Base-by-base conservation (phyloP, 2,329 filamentous ascomycete genomes). In the Penicillium brasilianum region DNA sequence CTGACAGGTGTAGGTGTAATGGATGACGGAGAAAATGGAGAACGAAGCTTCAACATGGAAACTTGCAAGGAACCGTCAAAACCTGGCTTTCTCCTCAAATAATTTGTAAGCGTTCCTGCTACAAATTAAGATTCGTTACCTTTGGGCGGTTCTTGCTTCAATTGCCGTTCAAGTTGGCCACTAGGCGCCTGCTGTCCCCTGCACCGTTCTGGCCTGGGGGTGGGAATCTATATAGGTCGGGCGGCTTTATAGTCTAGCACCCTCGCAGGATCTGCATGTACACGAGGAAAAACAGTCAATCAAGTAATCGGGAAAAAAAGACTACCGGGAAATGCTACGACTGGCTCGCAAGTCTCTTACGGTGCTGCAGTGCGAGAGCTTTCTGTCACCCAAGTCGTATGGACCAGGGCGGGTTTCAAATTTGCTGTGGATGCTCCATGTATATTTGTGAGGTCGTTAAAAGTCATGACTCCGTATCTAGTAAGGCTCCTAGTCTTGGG, bases 401-500 rank as follows among this genome's bases (percentile, higher is more conserved):
- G 60, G 54, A 57, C 57, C 59, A 65, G 60, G 65, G 55, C 57
- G 37, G 18, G 37, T 59, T 66, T 49, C 16, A 49, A 57, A 57
- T 46, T 46, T n/a, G 43, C 16, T 34, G 16, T 14, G 8, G 22
- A 18, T 51, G 16, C 28, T 44, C 39, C n/a, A 55, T 46, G 11
- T 48, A 30, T 18, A n/a, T 41, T 37, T 41, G 20, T 54, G 25
- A 56, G 56, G 50, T 65, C 57, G 37, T 76, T 66, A 76, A 18
- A 54, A 63, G 70, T 74, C 73, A 77, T 74, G 58, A 43, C 25
- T 57, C 58, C 50, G 54, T 51, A 28, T 78, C 76, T 61, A 81
- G 64, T 28, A 81, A 49, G 10, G 71, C 71, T 53, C 72, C 72
- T 34, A 81, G 63, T 65, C 74, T 78, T 60, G 74, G 67, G 32